Evolutionary conservation across 1,139 yeast genomes (phyloP).

Genomic region (Taphrina populina): DNA sequence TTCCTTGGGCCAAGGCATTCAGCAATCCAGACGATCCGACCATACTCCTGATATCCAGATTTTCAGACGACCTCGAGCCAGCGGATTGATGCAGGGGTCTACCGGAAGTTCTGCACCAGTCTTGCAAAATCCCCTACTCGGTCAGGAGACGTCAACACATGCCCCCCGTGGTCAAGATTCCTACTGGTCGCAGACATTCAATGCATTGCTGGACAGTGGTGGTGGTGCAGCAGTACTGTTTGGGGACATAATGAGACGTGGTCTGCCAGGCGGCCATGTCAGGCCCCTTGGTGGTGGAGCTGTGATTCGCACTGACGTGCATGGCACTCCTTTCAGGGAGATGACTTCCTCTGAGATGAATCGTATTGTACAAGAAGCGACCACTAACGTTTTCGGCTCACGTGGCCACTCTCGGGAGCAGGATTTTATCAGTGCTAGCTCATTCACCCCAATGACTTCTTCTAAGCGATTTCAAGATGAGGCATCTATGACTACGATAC

Average conservation of each 20-base stretch:
- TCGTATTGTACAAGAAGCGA: neutral
- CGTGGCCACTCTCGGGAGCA: constrained; percentile 38
- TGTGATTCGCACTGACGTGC: constrained; percentile 34
- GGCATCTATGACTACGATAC: constrained; percentile 53
- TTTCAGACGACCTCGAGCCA: constrained; percentile 22
- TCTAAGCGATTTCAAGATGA: constrained; percentile 70
- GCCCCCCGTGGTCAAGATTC: constrained; percentile 25
- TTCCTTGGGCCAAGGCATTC: too few relatives aligned
- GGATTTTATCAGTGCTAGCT: constrained; percentile 38
- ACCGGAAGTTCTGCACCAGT: neutral
- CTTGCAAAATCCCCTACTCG: constrained; percentile 27
- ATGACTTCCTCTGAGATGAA: constrained; percentile 36
- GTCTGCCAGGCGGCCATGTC: constrained; percentile 7
- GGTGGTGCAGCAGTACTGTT: constrained; percentile 36
- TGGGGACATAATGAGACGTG: constrained; percentile 35
- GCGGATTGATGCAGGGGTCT: constrained; percentile 1
- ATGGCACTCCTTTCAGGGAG: constrained; percentile 7
- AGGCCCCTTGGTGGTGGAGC: constrained; percentile 4
- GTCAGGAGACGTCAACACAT: neutral
- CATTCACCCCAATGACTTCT: constrained; percentile 54
- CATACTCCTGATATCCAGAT: constrained; percentile 16
- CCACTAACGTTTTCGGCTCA: neutral
- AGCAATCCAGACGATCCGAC: too few relatives aligned
- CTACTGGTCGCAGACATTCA: constrained; percentile 35
- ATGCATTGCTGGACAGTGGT: constrained; percentile 36